Base-by-base conservation (phyloP, 768 basidiomycete genomes). In the Leccinum disarticulatum region DNA sequence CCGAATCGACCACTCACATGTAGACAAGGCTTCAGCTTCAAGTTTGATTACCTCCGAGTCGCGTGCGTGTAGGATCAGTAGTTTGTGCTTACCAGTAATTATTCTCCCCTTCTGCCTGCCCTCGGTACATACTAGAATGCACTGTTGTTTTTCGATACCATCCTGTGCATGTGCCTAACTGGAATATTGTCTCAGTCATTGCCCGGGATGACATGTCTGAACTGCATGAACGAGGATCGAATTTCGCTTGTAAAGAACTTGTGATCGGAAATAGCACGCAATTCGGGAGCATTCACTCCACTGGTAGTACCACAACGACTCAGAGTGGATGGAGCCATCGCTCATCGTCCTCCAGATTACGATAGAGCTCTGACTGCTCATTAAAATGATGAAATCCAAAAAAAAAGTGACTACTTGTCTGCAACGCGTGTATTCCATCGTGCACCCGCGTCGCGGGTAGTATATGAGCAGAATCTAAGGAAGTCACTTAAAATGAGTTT, bases 391-490 rank as follows among this genome's bases (percentile, higher is more conserved):
- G 7, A 28, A 28, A 28, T 28, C 28, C 28, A 28, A 28, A 28
- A 28, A 28, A 28, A 28, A 28, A 28, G 28, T 28, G 28, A 28
- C 28, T 28, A 28, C 28, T 28, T 7, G 28, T 10, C 19, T 47
- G 46, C 22, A 14, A 22, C 6, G 22, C 11, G 10, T 19, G 10
- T n/a, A 46, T 11, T 19, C 8, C 19, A 10, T 19, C 28, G 58
- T 27, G 69, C 66, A 46, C 72, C 64, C 54, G 76, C 70, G 68
- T 19, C 43, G 43, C 19, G 19, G 31, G 31, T 33, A 15, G 14
- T 38, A 11, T 46, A 6, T 10, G 10, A 19, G 43, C 43, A 9
- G 43, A 4, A 19, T 11, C n/a, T 46, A 19, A n/a, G n/a, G 5
- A 46, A 19, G 9, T 46, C 7, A 6, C 7, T 28, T 46, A 1